Evolutionary conservation across 768 basidiomycete species (phyloP), one percentile per base, ranked within the genome.

Genomic region (Boletus rubescentipes): DNA sequence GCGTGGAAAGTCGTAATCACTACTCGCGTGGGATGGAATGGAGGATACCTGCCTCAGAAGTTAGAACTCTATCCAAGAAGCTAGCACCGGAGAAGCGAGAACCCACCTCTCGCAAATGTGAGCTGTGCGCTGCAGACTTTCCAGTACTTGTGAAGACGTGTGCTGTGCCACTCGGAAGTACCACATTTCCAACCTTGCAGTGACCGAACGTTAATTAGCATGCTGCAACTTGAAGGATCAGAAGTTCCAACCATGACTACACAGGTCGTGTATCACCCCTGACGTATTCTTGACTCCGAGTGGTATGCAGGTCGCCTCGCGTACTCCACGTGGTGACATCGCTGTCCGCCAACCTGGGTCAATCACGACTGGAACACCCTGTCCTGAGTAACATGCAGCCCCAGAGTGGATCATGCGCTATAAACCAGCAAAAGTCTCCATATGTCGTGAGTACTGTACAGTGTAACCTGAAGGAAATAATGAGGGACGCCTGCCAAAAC

Each of bases 361-460:
- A 48, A 47, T 39, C 40, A 10, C 15, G 34, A 26, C 26, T 21
- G 40, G 18, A 46, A 37, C 29, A n/a, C 5, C 37, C 32, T 23
- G 15, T 30, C 12, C 26, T 20, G 44, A 37, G 35, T 35, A 15
- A n/a, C n/a, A 20, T 10, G 15, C 42, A 38, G 20, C 16, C 37
- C 14, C 16, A 39, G 35, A 1, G 31, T 16, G 14, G n/a, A 38
- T 26, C 20, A 12, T 39, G 47, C 48, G n/a, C 38, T 11, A 21
- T 14, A 39, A 59, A 20, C 47, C 49, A 36, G 23, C 11, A 46
- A 61, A 49, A 32, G 31, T 48, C 31, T 36, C 51, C 61, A 56
- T 57, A 54, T 51, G 48, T 48, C 45, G 38, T 66, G 58, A 51
- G 46, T 69, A 70, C 55, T 71, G 40, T 69, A 72, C 66, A 72